Conservation (phyloP, 2,329 filamentous ascomycete species). For the Biscogniauxia sp. region DNA sequence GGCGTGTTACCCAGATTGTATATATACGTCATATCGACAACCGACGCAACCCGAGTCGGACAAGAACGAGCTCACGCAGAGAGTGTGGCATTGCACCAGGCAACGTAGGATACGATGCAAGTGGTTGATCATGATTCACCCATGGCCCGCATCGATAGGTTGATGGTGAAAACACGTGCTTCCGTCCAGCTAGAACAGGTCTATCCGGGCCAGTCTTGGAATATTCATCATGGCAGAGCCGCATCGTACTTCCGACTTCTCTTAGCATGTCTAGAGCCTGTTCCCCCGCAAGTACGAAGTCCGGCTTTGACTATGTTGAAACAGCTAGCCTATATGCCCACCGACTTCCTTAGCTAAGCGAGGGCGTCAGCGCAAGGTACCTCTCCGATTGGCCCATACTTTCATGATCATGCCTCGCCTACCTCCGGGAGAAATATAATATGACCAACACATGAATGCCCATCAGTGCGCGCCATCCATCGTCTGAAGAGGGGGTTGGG, state of each 20-base stretch:
- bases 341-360: constrained; percentile 44
- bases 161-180: constrained; percentile 59
- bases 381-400: constrained; percentile 48
- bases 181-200: constrained; percentile 81
- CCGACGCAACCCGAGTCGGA: background rate
- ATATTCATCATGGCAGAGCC: constrained; percentile 67
- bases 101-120: constrained; percentile 61
- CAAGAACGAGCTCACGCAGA: background rate
- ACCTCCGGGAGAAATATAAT: constrained; percentile 34
- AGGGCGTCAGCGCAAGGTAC: constrained; percentile 39
- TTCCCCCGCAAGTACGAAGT: constrained; percentile 51
- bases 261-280: constrained; percentile 52
- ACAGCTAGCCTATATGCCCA: constrained; percentile 67
- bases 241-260: constrained; percentile 67
- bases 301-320: constrained; percentile 68
- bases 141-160: constrained; percentile 32
- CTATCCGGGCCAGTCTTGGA: constrained; percentile 65
- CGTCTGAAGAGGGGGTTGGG: background rate
- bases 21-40: constrained; percentile 63
- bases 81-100: constrained; percentile 24
- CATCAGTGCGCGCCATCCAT: background rate
- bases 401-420: constrained; percentile 45
- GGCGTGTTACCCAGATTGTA: constrained; percentile 65
- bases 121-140: constrained; percentile 76
- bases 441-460: constrained; percentile 24